phyloP scores from a whole-genome alignment of 495 filamentous ascomycete genomes.

The Aspergillus nidulans region DNA sequence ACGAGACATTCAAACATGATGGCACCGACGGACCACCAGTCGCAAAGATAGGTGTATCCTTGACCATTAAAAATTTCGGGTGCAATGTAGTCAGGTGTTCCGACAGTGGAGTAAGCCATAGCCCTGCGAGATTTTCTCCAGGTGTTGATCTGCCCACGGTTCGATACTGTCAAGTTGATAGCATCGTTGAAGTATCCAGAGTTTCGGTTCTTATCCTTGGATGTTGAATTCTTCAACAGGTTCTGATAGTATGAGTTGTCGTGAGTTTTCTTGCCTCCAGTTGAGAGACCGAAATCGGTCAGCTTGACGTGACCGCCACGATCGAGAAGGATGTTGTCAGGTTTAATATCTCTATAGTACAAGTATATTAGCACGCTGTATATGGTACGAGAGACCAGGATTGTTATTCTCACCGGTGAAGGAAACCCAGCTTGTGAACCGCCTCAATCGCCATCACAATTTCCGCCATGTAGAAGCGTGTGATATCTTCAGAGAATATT shows the following conservation, averaged over 20 bases:
- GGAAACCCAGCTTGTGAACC: slow-evolving; percentile 95
- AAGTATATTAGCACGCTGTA: background rate
- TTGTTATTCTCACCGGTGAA: slow-evolving; percentile 74
- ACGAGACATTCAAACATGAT: slow-evolving; percentile 99
- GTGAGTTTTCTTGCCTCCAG: slow-evolving; percentile 95
- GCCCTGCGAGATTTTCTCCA: slow-evolving; percentile 93
- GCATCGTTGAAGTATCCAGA: slow-evolving; percentile 90
- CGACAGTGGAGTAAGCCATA: slow-evolving; percentile 97
- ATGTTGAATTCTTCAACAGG: slow-evolving; percentile 80
- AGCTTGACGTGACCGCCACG: slow-evolving; percentile 95
- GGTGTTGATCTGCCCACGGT: slow-evolving; percentile 94
- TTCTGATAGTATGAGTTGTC: slow-evolving; percentile 98
- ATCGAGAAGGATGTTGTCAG: slow-evolving; percentile 96
- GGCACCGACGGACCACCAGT: slow-evolving; percentile 98
- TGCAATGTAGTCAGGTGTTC: slow-evolving; percentile 97
- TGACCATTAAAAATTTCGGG: slow-evolving; percentile 97
- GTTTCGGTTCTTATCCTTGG: slow-evolving; percentile 64
- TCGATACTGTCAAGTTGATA: slow-evolving; percentile 96
- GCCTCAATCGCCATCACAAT: slow-evolving; percentile 96
- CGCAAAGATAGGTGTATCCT: slow-evolving; percentile 92
- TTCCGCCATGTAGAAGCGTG: slow-evolving; percentile 98
- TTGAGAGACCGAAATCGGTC: slow-evolving; percentile 97
- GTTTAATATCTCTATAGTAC: slow-evolving; percentile 86
- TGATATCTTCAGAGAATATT: slow-evolving; percentile 98
- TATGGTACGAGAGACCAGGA: background rate